A percentile compares a stretch with the other conserved stretches of the same genome.
Evolutionary conservation across 2,329 filamentous ascomycete genomes (phyloP).

Genomic region (Teratosphaeria viscida): DNA sequence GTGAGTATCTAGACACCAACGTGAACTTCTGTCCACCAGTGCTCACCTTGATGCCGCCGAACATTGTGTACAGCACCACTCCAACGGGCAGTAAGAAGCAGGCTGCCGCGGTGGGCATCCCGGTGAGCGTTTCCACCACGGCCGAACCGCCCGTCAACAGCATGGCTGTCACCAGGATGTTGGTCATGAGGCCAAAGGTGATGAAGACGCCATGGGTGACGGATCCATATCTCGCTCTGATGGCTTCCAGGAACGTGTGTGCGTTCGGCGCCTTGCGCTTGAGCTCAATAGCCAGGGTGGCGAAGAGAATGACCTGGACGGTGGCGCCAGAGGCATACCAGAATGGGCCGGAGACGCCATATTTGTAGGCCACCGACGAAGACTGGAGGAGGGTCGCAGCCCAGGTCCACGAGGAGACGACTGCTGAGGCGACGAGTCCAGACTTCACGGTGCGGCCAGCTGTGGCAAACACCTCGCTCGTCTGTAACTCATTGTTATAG

Average conservation of each 20-base stretch:
- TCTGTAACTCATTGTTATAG: conserved; percentile 68
- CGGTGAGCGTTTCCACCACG: conserved; percentile 60
- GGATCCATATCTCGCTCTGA: conserved; percentile 67
- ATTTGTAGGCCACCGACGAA: conserved; percentile 43
- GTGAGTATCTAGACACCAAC: neutral
- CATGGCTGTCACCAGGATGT: conserved; percentile 78
- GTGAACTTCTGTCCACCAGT: neutral
- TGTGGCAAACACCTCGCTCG: conserved; percentile 81
- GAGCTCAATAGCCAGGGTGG: conserved; percentile 79
- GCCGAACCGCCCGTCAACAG: conserved; percentile 73
- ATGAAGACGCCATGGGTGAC: conserved; percentile 68
- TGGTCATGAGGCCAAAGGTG: conserved; percentile 68
- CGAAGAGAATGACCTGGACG: conserved; percentile 81
- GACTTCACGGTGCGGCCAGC: conserved; percentile 67
- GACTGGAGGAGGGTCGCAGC: conserved; percentile 26
- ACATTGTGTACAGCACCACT: conserved; percentile 68
- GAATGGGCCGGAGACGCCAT: conserved; percentile 55
- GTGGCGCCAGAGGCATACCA: conserved; percentile 60
- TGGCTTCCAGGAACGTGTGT: conserved; percentile 53
- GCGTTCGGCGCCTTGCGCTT: conserved; percentile 71
- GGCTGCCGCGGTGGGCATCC: conserved; percentile 66
- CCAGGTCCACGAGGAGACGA: conserved; percentile 76
- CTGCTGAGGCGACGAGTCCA: conserved; percentile 55
- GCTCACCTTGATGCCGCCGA: conserved; percentile 57
- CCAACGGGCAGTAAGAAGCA: conserved; percentile 75